Evolutionary conservation across 495 filamentous ascomycete species (phyloP), one percentile per base, ranked within the genome.

Genomic region (Aspergillus panamensis): DNA sequence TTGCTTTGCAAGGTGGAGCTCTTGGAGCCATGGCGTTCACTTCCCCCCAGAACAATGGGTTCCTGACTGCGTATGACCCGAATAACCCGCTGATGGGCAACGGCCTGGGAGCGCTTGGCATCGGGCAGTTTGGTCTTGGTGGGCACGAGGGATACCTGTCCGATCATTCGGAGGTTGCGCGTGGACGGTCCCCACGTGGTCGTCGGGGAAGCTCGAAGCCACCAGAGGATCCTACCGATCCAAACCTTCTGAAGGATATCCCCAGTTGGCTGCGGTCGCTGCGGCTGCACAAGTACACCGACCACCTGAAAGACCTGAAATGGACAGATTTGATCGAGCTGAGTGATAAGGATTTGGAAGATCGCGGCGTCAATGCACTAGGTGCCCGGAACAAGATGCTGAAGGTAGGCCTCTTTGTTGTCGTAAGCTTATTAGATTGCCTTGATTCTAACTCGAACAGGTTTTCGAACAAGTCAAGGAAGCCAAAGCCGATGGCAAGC

Each of bases 311-410:
- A 74, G 92, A 96, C 69, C 81, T 97, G 72, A 90, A 93, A 62
- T 98, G 94, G 94, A 88, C 83, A n/a, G 93, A 98, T 14, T 67
- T 98, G 64, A 75, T 98, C 61, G 88, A 92, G 71, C 78, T 98
- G 57, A 90, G 96, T 69, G 95, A 98, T 67, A 92, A 91, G 73
- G 92, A 89, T 53, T 78, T 98, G 63, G 93, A 97, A 73, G 88
- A 92, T 10, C 86, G 90, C 53, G 94, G 94, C 48, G 94, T 98
- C 32, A 97, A 96, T 71, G 94, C 94, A 43, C 80, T 97, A 58
- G 94, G 94, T 62, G 94, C 94, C 17, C 81, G 94, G 57, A 90
- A 92, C 73, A 98, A 98, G 81, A 96, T 98, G 92, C 77, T 98
- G 45, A 98, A 98, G 84, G 94, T 90, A 58, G 67, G 80, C 73